These are phyloP conservation scores for Botrytis deweyae DNA, from an alignment of 2,329 filamentous ascomycete species.

Conservation along the genomic window DNA sequence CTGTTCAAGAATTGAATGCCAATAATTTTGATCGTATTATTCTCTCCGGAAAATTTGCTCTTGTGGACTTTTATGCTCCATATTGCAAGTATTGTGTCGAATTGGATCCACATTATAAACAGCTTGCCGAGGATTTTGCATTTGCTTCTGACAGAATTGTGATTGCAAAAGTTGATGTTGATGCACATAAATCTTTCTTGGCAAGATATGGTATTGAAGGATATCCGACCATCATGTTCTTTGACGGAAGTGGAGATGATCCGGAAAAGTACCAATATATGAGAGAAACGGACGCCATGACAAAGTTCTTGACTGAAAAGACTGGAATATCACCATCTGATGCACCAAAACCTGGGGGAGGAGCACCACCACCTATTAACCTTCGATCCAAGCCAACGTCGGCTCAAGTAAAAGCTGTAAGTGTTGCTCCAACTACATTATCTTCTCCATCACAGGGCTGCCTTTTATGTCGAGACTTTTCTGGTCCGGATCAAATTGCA, in stretches of 20 bases:
- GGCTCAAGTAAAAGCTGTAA: conserved; percentile 51
- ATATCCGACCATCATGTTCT: conserved; percentile 97
- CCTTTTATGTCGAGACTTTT: conserved; percentile 84
- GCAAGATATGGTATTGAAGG: conserved; percentile 59
- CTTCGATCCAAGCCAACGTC: conserved; percentile 38
- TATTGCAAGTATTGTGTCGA: conserved; percentile 97
- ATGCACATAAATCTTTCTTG: conserved; percentile 74
- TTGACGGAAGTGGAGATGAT: conserved; percentile 45
- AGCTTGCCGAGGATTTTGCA: conserved; percentile 74
- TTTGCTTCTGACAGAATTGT: conserved; percentile 69
- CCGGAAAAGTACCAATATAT: conserved; percentile 30
- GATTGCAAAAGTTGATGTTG: conserved; percentile 91
- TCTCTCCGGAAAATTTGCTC: conserved; percentile 84
- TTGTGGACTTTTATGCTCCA: conserved; percentile 97
- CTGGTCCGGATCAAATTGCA: conserved; percentile 74
- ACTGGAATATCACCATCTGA: conserved; percentile 31
- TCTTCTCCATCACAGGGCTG: conserved; percentile 51
- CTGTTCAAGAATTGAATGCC: conserved; percentile 80
- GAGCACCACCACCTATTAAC: conserved; percentile 36
- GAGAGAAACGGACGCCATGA: conserved; percentile 29
- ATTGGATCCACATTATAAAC: conserved; percentile 85
- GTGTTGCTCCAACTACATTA: conserved; percentile 28
- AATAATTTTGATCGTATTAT: conserved; percentile 88
- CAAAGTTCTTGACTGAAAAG: conserved; percentile 32
- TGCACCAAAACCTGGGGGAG: conserved; percentile 28